Percentiles rank a stretch among this genome's conserved stretches.
phyloP scores from a whole-genome alignment of 2,329 filamentous ascomycete species.

The Aureobasidium sp. region DNA sequence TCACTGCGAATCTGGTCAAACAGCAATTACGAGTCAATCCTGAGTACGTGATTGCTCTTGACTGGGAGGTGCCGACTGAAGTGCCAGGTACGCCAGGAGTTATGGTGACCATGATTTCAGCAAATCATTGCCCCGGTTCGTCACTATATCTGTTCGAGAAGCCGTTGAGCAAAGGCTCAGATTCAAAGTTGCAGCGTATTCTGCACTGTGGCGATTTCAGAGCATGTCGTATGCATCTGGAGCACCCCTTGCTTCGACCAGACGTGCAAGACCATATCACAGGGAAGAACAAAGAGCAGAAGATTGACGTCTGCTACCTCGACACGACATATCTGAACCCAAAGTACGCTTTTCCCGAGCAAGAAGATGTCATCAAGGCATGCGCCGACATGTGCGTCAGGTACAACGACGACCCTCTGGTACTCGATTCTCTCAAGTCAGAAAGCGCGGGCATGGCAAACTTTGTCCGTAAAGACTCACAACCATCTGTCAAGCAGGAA shows the following conservation, averaged over 20 bases:
- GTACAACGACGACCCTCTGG: slow-evolving; percentile 57
- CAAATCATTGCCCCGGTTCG: slow-evolving; percentile 94
- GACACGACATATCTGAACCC: slow-evolving; percentile 97
- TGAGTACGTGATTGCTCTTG: slow-evolving; percentile 74
- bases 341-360: slow-evolving; percentile 86
- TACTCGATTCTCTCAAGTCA: slow-evolving; percentile 47
- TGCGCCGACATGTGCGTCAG: slow-evolving; percentile 83
- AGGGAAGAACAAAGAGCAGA: slow-evolving; percentile 68
- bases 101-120: slow-evolving; percentile 85
- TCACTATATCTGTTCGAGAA: slow-evolving; percentile 93
- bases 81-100: slow-evolving; percentile 77
- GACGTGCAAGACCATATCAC: slow-evolving; percentile 61
- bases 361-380: slow-evolving; percentile 76
- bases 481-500: slow-evolving; percentile 30
- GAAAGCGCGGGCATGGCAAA: slow-evolving; percentile 51
- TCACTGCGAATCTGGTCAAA: slow-evolving; percentile 82
- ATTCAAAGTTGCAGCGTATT: slow-evolving; percentile 62
- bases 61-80: slow-evolving; percentile 73
- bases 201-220: slow-evolving; percentile 95
- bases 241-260: slow-evolving; percentile 72
- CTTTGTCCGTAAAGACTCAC: slow-evolving; percentile 46
- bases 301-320: slow-evolving; percentile 90
- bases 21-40: slow-evolving; percentile 79
- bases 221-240: slow-evolving; percentile 75
- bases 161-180: slow-evolving; percentile 51